These are phyloP conservation scores for Echinosophora koreensis DNA, from an alignment of 306 rosid species.

Conservation along the genomic window DNA sequence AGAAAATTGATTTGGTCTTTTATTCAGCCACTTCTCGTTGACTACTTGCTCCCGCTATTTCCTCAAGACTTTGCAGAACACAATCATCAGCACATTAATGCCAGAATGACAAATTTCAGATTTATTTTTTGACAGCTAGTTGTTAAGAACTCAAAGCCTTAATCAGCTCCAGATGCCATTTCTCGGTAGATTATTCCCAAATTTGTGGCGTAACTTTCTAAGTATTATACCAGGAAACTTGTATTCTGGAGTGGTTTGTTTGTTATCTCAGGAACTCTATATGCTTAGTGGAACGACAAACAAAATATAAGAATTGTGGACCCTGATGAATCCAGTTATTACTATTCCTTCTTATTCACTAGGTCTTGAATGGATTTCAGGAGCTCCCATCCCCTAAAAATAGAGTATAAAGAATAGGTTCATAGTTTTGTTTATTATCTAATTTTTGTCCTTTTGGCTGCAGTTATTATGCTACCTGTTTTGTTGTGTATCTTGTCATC, in stretches of 20 bases:
- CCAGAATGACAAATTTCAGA: background rate
- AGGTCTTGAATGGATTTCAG: background rate
- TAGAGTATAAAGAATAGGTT: background rate
- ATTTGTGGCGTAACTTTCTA: background rate
- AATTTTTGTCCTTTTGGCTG: background rate
- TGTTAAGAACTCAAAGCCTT: background rate
- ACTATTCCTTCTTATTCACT: background rate
- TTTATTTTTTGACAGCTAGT: background rate
- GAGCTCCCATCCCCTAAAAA: conserved; percentile 21
- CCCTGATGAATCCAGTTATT: background rate
- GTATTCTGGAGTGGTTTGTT: background rate
- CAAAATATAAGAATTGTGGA: background rate
- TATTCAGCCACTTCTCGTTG: background rate
- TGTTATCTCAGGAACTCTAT: background rate
- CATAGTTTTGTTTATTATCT: background rate
- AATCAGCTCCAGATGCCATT: background rate
- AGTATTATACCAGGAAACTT: background rate
- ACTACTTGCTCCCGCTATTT: background rate
- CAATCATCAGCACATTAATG: background rate
- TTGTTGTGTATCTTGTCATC: background rate
- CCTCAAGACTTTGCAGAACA: background rate
- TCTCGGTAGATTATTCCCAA: background rate
- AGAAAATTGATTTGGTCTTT: conserved; percentile 2
- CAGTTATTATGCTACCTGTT: background rate
- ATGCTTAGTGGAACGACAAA: background rate